Conservation (phyloP, 768 basidiomycete genomes). For the Kwoniella pini region DNA sequence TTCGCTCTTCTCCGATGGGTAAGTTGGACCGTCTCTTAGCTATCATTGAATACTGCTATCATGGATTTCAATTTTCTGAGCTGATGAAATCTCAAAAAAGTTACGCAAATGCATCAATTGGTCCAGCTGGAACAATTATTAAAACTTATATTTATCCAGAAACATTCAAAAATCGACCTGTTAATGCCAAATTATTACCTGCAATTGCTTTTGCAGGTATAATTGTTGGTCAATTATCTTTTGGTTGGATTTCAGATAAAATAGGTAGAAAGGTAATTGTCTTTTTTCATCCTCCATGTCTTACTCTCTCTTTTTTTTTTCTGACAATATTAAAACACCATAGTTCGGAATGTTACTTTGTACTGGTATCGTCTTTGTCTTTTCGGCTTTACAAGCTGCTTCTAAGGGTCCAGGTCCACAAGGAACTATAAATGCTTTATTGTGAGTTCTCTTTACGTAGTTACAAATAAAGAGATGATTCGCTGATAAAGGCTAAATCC, state of each 20-base stretch:
- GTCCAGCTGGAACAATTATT: constrained; percentile 57
- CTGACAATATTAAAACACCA: too few relatives aligned
- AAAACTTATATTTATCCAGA: constrained; percentile 65
- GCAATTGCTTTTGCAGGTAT: constrained; percentile 82
- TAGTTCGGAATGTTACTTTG: constrained; percentile 65
- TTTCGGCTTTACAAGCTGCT: constrained; percentile 78
- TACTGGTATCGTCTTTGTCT: constrained; percentile 77
- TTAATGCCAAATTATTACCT: constrained; percentile 67
- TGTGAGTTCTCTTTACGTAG: constrained; percentile 19
- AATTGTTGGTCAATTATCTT: constrained; percentile 74
- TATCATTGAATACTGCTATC: too few relatives aligned
- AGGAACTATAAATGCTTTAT: constrained; percentile 76
- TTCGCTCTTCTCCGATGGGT: constrained; percentile 44
- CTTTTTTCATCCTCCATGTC: not conserved
- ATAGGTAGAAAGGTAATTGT: constrained; percentile 75
- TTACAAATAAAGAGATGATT: too few relatives aligned
- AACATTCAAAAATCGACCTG: constrained; percentile 58
- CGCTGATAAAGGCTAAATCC: not conserved
- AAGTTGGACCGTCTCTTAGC: constrained; percentile 15
- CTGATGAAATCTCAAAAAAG: constrained; percentile 1
- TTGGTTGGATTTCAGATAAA: constrained; percentile 77
- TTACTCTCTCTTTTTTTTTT: too few relatives aligned
- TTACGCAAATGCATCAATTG: constrained; percentile 43
- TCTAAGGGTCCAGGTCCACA: constrained; percentile 72
- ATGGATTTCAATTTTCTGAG: too few relatives aligned